Percentiles rank a stretch among this genome's conserved stretches.
Evolutionary conservation across 2,329 filamentous ascomycete genomes (phyloP).

Genomic region (Trichoderma afroharzianum): DNA sequence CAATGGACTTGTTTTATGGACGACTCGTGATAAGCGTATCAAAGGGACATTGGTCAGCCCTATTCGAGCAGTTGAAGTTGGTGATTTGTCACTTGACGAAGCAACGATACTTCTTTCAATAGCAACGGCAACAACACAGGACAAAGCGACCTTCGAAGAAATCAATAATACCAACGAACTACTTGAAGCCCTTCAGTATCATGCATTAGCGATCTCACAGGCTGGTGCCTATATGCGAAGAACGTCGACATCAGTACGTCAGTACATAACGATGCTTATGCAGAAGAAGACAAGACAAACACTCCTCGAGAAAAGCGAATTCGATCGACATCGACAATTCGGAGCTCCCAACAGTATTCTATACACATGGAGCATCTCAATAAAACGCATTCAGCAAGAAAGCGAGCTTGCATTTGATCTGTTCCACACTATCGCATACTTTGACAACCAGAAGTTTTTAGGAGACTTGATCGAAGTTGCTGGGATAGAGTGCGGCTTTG

Average conservation of each 20-base stretch:
- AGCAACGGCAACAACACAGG: neutral
- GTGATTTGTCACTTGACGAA: neutral
- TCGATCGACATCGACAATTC: neutral
- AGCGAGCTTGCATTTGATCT: neutral
- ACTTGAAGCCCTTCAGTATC: neutral
- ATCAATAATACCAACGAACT: neutral
- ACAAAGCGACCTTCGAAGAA: too few species aligned
- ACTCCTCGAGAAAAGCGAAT: neutral
- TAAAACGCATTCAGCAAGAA: neutral
- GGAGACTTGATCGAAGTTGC: accelerated
- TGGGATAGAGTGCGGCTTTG: too few species aligned
- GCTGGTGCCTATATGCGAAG: neutral
- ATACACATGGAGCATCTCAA: neutral
- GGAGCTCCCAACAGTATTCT: neutral
- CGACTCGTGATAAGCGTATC: neutral
- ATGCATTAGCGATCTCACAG: neutral
- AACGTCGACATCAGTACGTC: neutral
- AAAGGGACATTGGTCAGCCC: neutral
- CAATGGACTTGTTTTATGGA: neutral
- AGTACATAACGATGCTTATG: too few species aligned
- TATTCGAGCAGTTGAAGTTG: neutral
- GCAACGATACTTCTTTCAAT: neutral
- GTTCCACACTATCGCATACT: neutral
- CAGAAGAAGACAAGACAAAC: too few species aligned
- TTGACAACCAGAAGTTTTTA: neutral